phyloP scores from a whole-genome alignment of 106 monocot genomes.

The Iris macrosiphon region DNA sequence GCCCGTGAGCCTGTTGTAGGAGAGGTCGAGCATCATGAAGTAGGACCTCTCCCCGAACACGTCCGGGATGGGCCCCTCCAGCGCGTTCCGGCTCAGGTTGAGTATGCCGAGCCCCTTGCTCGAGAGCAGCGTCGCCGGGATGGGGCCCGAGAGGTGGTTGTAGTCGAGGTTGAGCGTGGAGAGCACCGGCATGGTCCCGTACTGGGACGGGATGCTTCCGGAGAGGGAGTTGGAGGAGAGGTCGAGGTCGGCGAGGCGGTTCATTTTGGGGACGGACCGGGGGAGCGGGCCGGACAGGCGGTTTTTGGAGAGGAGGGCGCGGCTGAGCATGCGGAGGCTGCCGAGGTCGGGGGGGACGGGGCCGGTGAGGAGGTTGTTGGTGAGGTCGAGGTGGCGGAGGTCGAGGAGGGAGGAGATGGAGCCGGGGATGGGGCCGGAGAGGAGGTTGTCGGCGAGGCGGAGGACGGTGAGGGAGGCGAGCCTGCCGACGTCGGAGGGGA shows the following conservation, averaged over 20 bases:
- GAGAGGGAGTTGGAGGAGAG: conserved; percentile 47
- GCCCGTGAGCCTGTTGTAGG: conserved; percentile 50
- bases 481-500: conserved; percentile 45
- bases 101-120: conserved; percentile 68
- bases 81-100: conserved; percentile 67
- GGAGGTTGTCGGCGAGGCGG: conserved; percentile 74
- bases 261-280: conserved; percentile 33
- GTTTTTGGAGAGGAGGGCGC: conserved; percentile 66
- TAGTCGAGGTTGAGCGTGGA: conserved; percentile 76
- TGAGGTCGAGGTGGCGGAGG: conserved; percentile 76
- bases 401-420: conserved; percentile 43
- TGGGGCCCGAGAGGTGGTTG: conserved; percentile 51
- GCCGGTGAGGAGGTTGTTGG: conserved; percentile 51
- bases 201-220: conserved; percentile 44
- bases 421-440: conserved; percentile 51
- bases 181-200: conserved; percentile 58
- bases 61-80: conserved; percentile 62
- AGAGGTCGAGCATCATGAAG: conserved; percentile 67
- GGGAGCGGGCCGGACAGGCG: conserved; percentile 60
- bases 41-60: conserved; percentile 50
- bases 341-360: conserved; percentile 49
- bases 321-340: conserved; percentile 63
- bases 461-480: conserved; percentile 64
- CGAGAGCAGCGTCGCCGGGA: conserved; percentile 38
- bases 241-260: conserved; percentile 82